Evolutionary conservation across 1,284 basidiomycete genomes (phyloP).

Genomic region (Kwoniella shivajii): DNA sequence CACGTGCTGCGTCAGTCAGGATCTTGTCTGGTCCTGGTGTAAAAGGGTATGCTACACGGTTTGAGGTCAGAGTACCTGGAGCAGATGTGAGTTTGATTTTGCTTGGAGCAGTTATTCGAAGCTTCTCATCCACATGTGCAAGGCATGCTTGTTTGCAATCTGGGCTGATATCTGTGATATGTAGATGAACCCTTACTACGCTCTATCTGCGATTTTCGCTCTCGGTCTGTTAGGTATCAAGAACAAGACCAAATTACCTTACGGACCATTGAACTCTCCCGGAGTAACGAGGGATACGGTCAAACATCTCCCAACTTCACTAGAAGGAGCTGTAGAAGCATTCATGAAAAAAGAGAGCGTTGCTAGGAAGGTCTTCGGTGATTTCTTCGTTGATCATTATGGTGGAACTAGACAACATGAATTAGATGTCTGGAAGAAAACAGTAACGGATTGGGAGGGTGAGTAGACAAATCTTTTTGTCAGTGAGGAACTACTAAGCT

Average conservation of each 20-base stretch:
- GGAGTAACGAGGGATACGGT: conserved; percentile 55
- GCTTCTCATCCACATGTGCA: too few relatives aligned
- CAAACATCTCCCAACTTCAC: conserved; percentile 71
- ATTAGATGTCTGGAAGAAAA: conserved; percentile 78
- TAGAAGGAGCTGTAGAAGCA: conserved; percentile 73
- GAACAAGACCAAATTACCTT: conserved; percentile 69
- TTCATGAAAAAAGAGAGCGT: conserved; percentile 79
- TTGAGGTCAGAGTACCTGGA: conserved; percentile 91
- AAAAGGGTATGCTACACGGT: conserved; percentile 74
- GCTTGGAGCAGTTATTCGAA: neutral
- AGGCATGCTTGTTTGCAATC: too few relatives aligned
- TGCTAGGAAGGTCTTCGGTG: conserved; percentile 82
- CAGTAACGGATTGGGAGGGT: conserved; percentile 95
- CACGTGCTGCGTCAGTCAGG: conserved; percentile 84
- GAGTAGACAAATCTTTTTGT: conserved; percentile 36
- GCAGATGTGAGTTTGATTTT: conserved; percentile 69
- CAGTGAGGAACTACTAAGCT: conserved; percentile 6
- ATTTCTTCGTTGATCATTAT: conserved; percentile 89
- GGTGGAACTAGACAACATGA: conserved; percentile 90
- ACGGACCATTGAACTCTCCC: conserved; percentile 65
- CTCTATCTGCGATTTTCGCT: conserved; percentile 80
- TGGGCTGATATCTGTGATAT: too few relatives aligned
- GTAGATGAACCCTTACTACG: conserved; percentile 77
- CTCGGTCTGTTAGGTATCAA: conserved; percentile 85
- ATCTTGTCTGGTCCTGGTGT: conserved; percentile 88